These are phyloP conservation scores for Amylostereum chailletii DNA, from an alignment of 1,284 basidiomycete genomes.

Conservation along the genomic window DNA sequence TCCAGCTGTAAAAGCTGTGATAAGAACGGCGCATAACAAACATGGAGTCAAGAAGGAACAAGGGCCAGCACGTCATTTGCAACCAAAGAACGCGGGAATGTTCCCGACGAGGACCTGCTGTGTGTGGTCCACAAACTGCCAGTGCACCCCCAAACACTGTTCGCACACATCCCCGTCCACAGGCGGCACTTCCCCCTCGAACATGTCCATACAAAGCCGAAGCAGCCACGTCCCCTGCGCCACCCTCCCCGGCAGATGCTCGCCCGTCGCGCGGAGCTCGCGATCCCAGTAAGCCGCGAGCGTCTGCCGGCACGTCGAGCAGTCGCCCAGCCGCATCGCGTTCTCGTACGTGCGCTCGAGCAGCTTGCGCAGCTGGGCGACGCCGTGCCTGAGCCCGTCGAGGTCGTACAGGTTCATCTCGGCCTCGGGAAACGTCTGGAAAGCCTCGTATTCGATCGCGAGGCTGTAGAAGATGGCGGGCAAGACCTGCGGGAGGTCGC, in stretches of 20 bases:
- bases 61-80: too few relatives aligned
- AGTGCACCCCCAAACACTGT: constrained; percentile 4
- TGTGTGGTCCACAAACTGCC: constrained; percentile 24
- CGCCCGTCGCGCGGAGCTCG: not conserved
- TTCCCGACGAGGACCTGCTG: too few relatives aligned
- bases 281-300: not conserved
- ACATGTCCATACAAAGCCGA: too few relatives aligned
- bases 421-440: not conserved
- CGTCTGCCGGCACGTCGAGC: not conserved
- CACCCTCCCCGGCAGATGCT: not conserved
- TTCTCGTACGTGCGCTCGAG: not conserved
- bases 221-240: not conserved
- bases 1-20: too few relatives aligned
- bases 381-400: not conserved
- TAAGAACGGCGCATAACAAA: too few relatives aligned
- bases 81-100: too few relatives aligned
- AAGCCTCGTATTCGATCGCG: constrained; percentile 2
- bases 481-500: constrained; percentile 9
- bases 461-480: constrained; percentile 9
- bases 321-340: not conserved
- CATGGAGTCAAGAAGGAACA: too few relatives aligned
- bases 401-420: not conserved
- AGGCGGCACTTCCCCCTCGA: not conserved
- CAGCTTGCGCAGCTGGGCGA: not conserved
- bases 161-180: constrained; percentile 2